These are phyloP conservation scores for Tuber indicum DNA, from an alignment of 495 filamentous ascomycete genomes.

Conservation along the genomic window DNA sequence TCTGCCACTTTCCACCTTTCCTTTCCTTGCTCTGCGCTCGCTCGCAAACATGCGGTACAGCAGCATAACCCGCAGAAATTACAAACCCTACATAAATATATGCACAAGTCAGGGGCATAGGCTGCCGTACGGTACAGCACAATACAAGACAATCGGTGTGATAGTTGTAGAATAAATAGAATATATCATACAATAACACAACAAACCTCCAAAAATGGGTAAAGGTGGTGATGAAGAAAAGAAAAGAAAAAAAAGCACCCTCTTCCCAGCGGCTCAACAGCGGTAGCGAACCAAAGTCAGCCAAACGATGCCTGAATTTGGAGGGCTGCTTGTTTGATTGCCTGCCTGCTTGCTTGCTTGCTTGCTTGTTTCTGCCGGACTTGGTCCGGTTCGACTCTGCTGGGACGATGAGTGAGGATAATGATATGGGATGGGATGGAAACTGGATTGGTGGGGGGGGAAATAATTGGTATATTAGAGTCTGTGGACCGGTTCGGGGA, in stretches of 20 bases:
- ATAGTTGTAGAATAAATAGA: too few relatives aligned
- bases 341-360: not conserved
- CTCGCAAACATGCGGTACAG: not conserved
- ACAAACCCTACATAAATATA: not conserved
- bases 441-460: not conserved
- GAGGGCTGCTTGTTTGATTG: too few relatives aligned
- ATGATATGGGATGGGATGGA: not conserved
- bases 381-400: not conserved
- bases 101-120: not conserved
- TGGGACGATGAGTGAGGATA: not conserved
- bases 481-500: not conserved
- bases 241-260: not conserved
- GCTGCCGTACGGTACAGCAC: not conserved
- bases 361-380: not conserved
- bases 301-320: not conserved
- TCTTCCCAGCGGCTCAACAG: not conserved
- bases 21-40: not conserved
- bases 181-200: conserved; percentile 8
- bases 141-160: too few relatives aligned
- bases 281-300: not conserved
- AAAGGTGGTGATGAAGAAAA: conserved; percentile 19
- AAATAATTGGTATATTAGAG: too few relatives aligned
- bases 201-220: conserved; percentile 29
- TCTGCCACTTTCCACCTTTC: not conserved
- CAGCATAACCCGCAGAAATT: not conserved